phyloP scores from a whole-genome alignment of 2,329 filamentous ascomycete species.

The Stachybotrys chartarum region DNA sequence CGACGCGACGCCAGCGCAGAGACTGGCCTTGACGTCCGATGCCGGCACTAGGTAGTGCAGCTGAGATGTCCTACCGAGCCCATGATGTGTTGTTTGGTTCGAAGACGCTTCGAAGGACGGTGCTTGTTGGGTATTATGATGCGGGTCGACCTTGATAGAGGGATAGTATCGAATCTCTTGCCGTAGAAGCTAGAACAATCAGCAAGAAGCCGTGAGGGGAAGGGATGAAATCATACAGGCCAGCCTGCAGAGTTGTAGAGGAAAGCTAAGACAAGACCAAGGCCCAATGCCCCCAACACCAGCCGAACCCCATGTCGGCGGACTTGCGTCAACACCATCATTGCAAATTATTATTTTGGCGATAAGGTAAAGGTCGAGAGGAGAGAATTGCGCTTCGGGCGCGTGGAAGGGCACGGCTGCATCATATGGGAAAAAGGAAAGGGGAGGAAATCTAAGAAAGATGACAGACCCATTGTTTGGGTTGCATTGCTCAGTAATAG shows the following conservation, averaged over 20 bases:
- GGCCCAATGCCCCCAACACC: neutral
- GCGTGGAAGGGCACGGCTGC: neutral
- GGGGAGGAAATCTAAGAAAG: neutral
- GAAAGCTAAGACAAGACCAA: neutral
- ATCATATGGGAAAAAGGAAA: neutral
- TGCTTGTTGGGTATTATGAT: neutral
- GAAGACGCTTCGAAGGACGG: neutral
- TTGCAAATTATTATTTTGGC: neutral
- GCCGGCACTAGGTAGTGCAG: constrained; percentile 9
- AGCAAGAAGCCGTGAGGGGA: neutral
- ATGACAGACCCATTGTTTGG: neutral
- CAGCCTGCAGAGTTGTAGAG: neutral
- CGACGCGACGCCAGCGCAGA: constrained; percentile 8
- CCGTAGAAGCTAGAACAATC: neutral
- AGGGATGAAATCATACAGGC: neutral
- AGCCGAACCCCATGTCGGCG: neutral
- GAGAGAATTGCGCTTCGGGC: neutral
- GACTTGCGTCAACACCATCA: neutral
- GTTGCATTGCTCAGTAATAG: too few relatives aligned
- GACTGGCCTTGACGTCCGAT: constrained; percentile 1
- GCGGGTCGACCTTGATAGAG: neutral
- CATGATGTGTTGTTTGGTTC: neutral
- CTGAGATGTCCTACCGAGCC: neutral
- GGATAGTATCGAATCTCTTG: neutral
- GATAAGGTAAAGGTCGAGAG: neutral